Conservation (phyloP, 352 stramenopile species). For the Phytopythium boreale region DNA sequence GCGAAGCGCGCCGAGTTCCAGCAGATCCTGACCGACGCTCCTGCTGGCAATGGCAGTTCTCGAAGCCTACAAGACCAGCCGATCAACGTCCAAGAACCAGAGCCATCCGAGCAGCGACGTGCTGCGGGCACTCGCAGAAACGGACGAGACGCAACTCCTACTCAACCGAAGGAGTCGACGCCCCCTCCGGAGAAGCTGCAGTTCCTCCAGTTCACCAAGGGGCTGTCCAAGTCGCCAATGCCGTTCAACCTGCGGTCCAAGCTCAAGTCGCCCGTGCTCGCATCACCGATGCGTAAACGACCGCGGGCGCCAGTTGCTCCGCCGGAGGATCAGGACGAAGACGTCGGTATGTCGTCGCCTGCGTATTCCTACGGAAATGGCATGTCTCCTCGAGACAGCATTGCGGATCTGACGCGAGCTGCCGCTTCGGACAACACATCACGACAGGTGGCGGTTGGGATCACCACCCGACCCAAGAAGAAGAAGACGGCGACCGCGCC, state of each 20-base stretch:
- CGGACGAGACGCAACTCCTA: background rate
- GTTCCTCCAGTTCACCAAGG: conserved; percentile 40
- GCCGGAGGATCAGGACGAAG: background rate
- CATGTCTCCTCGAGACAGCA: conserved; percentile 1
- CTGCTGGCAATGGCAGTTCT: background rate
- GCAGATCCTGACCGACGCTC: conserved; percentile 26
- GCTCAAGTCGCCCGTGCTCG: conserved; percentile 23
- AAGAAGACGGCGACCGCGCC: conserved; percentile 11
- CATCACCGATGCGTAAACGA: conserved; percentile 19
- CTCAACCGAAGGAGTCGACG: conserved; percentile 10
- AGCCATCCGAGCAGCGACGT: background rate
- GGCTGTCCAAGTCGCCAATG: conserved; percentile 38
- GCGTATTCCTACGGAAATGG: conserved; percentile 1
- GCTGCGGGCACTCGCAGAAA: background rate
- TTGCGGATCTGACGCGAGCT: conserved; percentile 1
- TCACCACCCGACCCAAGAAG: conserved; percentile 36
- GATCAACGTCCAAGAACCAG: no score
- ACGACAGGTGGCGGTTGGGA: conserved; percentile 40
- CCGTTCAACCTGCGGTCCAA: conserved; percentile 11
- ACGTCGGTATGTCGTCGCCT: conserved; percentile 1
- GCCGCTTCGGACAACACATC: conserved; percentile 16
- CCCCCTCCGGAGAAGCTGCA: conserved; percentile 35
- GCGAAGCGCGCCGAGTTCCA: conserved; percentile 49
- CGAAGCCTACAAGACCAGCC: background rate
- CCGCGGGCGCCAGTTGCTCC: background rate